Evolutionary conservation across 2,329 filamentous ascomycete genomes (phyloP).

Genomic region (Fusarium hostae): DNA sequence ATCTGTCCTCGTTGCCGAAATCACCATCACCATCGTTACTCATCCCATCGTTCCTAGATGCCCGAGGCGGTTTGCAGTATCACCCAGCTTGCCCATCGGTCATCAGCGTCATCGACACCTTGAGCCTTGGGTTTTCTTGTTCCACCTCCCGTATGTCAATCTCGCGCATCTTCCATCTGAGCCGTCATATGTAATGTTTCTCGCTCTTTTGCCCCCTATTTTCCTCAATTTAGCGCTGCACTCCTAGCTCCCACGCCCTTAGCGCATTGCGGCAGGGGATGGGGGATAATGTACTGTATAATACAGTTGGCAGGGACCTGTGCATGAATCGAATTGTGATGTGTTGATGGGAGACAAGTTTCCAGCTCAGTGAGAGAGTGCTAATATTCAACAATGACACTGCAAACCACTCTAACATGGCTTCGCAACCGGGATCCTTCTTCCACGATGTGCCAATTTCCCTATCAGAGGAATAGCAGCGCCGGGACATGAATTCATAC

Average conservation of each 20-base stretch:
- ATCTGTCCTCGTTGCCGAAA: not conserved
- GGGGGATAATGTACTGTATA: constrained; percentile 17
- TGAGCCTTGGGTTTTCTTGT: not conserved
- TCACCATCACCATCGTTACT: not conserved
- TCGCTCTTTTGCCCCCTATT: constrained; percentile 33
- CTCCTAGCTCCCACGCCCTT: constrained; percentile 26
- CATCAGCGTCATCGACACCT: not conserved
- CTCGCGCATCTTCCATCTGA: constrained; percentile 26
- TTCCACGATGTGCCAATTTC: constrained; percentile 5
- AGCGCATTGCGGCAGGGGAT: constrained; percentile 27
- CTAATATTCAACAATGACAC: constrained; percentile 30
- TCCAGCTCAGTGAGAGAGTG: constrained; percentile 24
- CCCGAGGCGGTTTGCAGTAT: not conserved
- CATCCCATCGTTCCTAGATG: constrained; percentile 14
- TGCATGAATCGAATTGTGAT: constrained; percentile 43
- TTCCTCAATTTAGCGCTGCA: constrained; percentile 28
- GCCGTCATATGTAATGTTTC: constrained; percentile 29
- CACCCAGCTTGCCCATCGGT: constrained; percentile 3
- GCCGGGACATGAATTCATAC: not conserved
- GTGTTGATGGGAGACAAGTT: constrained; percentile 33
- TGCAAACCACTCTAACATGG: constrained; percentile 36
- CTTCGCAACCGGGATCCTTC: constrained; percentile 10
- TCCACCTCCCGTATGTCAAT: constrained; percentile 14
- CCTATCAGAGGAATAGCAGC: not conserved
- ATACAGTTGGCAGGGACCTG: constrained; percentile 22